Conservation (phyloP, 1,284 basidiomycete genomes). For the Caloboletus firmus region DNA sequence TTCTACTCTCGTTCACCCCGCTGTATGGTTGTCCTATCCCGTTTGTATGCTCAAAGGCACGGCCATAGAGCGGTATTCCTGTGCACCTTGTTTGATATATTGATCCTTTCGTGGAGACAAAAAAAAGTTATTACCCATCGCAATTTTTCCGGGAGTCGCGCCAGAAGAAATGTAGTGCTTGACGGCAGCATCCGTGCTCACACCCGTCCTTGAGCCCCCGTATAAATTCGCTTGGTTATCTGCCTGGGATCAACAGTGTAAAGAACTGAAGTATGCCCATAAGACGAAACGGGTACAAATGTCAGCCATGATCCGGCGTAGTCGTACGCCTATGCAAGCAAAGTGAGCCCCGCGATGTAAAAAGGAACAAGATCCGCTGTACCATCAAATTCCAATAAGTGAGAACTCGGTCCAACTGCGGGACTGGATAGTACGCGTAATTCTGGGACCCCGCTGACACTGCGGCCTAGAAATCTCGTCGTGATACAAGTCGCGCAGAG, state of each 20-base stretch:
- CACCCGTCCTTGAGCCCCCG: conserved; percentile 56
- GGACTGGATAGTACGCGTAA: conserved; percentile 64
- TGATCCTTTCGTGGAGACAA: neutral
- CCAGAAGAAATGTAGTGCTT: conserved; percentile 66
- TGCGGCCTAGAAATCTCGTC: conserved; percentile 33
- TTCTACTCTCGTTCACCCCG: conserved; percentile 48
- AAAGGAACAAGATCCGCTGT: conserved; percentile 11
- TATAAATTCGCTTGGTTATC: conserved; percentile 88
- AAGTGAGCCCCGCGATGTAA: conserved; percentile 4
- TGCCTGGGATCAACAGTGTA: conserved; percentile 31
- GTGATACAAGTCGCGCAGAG: neutral
- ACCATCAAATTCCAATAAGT: conserved; percentile 94
- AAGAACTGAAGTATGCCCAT: neutral
- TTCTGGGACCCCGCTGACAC: conserved; percentile 67
- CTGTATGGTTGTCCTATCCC: conserved; percentile 76
- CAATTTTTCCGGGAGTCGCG: conserved; percentile 72
- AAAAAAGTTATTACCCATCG: conserved; percentile 55
- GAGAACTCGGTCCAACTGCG: conserved; percentile 73
- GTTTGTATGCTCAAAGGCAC: conserved; percentile 76
- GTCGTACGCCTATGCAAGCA: conserved; percentile 62
- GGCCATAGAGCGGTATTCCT: conserved; percentile 85
- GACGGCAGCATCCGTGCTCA: conserved; percentile 74
- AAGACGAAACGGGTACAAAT: conserved; percentile 34
- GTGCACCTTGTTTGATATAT: neutral
- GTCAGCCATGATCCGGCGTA: conserved; percentile 72